A percentile compares a stretch with the other conserved stretches of the same genome.
phyloP scores from a whole-genome alignment of 164 flowering plant genomes.

The Platanus orientalis region DNA sequence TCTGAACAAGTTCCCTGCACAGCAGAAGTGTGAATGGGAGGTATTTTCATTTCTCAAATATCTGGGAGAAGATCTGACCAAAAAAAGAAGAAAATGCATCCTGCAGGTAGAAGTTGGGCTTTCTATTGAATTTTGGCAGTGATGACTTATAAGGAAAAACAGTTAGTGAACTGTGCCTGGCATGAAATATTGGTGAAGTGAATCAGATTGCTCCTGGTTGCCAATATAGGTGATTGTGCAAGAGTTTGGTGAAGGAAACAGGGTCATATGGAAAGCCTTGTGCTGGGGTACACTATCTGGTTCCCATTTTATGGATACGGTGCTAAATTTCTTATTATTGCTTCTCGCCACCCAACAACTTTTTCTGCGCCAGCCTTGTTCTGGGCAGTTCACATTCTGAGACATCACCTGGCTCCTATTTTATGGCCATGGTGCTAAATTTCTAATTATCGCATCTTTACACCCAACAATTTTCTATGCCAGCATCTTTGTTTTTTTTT shows the following conservation, averaged over 20 bases:
- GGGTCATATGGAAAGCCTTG: neutral
- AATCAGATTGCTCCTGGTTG: neutral
- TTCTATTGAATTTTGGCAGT: neutral
- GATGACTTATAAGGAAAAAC: neutral
- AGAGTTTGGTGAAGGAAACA: neutral
- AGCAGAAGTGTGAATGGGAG: neutral
- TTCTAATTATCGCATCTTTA: no score
- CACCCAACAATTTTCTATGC: no score
- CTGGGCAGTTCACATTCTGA: no score
- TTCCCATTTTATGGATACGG: neutral
- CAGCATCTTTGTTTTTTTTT: no score
- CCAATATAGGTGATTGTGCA: no score
- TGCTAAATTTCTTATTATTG: neutral
- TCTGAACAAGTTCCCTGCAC: neutral
- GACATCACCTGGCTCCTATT: no score
- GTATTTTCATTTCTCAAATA: neutral
- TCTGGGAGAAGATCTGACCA: neutral
- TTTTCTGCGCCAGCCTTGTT: no score
- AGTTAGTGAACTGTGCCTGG: no score
- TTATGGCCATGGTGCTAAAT: no score
- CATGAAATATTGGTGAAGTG: no score
- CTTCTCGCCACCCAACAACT: no score
- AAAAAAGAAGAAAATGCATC: neutral
- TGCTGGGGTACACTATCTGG: neutral
- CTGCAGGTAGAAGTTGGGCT: neutral